Evolutionary conservation across 2,329 filamentous ascomycete genomes (phyloP), one percentile per base, ranked within the genome.

Genomic region (Colletotrichum tofieldiae): DNA sequence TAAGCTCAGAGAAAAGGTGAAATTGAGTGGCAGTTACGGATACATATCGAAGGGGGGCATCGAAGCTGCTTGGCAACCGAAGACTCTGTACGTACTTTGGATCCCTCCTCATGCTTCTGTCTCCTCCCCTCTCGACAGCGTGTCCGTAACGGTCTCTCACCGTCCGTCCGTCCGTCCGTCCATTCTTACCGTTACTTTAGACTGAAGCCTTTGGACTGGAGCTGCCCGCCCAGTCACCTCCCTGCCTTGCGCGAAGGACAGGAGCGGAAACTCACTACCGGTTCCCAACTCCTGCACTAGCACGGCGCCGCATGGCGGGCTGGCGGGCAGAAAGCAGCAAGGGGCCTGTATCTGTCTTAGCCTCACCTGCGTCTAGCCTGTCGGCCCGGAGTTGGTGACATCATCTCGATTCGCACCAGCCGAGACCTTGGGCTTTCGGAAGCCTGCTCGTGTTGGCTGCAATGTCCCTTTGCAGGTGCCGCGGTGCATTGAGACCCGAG

Each of bases 301-400:
- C 63, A 67, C 29, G 55, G 45, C 45, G 14, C 41, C 29, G 59
- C 63, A 55, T 61, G 47, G 39, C 59, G 56, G 51, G 51, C 60
- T 41, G 54, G 54, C 32, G 32, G 35, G 35, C 32, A 60, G 29
- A 26, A 14, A 23, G 55, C 60, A 59, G 65, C 69, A 72, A 68
- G 69, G 65, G 69, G 37, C 39, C 65, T 64, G 3, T 18, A 63
- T 63, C 37, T 68, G 69, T 72, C 69, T 68, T 59, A 54, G 68
- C 49, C 63, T 41, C 49, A 52, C 41, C 35, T 54, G 29, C 29
- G 4, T 32, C 29, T 32, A 32, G 29, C 4, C 29, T 32, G 29
- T 32, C 29, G 29, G 29, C 29, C 29, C 29, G 23, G 16, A 37
- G 37, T 59, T 23, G 43, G 69, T 72, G 69, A 72, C 65, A 68